Conservation (phyloP, 2,329 filamentous ascomycete species). For the Metarhizium brunneum region DNA sequence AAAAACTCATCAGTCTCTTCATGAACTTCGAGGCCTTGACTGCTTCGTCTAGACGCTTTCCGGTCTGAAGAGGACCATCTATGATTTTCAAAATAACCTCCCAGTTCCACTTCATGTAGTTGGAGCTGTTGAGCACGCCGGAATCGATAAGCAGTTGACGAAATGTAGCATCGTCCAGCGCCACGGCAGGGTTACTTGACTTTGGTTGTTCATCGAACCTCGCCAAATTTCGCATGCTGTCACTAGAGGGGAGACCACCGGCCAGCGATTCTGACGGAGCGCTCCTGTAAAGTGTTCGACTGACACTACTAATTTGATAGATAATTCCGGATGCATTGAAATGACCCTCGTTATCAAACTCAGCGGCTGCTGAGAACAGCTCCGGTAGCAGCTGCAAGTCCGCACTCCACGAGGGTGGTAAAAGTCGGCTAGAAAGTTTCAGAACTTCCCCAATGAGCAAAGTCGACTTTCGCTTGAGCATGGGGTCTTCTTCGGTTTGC, state of each 20-base stretch:
- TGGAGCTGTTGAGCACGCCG: constrained; percentile 78
- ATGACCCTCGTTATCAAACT: constrained; percentile 61
- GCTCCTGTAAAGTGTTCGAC: constrained; percentile 80
- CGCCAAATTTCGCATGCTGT: constrained; percentile 37
- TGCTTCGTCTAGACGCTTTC: constrained; percentile 87
- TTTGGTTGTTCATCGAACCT: constrained; percentile 50
- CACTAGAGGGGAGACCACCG: constrained; percentile 30
- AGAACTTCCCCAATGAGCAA: constrained; percentile 84
- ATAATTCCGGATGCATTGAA: constrained; percentile 83
- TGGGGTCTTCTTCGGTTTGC: constrained; percentile 56
- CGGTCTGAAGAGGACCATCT: constrained; percentile 82
- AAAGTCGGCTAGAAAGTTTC: constrained; percentile 75
- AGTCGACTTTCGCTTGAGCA: constrained; percentile 78
- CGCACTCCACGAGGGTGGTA: constrained; percentile 75
- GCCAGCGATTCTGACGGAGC: constrained; percentile 38
- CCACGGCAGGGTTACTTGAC: constrained; percentile 28
- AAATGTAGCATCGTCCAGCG: constrained; percentile 53
- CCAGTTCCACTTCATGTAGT: constrained; percentile 97
- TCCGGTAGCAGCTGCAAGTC: constrained; percentile 82
- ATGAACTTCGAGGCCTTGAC: constrained; percentile 94
- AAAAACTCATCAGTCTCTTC: constrained; percentile 89
- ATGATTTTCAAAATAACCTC: constrained; percentile 83
- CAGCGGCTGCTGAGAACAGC: constrained; percentile 67
- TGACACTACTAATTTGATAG: constrained; percentile 97
- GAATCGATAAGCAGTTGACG: constrained; percentile 64